phyloP scores from a whole-genome alignment of 768 basidiomycete species.

The Chalciporus piperatus region DNA sequence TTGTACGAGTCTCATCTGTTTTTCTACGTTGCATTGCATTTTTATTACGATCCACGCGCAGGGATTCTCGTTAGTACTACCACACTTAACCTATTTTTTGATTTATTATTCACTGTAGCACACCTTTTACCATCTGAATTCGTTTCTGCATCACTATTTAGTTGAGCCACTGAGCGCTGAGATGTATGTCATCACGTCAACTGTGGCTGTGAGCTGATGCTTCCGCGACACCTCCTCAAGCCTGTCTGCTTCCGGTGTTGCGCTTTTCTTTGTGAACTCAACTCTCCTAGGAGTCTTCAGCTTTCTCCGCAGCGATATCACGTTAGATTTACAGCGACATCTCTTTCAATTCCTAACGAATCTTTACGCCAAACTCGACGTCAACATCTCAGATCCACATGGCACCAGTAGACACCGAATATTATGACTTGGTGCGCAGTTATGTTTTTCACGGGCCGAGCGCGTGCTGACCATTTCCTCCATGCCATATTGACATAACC shows the following conservation, averaged over 20 bases:
- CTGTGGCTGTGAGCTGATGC: constrained; percentile 27
- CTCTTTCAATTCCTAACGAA: neutral
- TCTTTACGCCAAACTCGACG: neutral
- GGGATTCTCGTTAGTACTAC: constrained; percentile 11
- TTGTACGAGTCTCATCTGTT: constrained; percentile 10
- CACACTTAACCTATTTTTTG: constrained; percentile 22
- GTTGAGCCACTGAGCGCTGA: too few species aligned
- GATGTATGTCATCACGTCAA: neutral
- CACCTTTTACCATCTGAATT: constrained; percentile 7
- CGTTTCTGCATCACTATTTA: neutral
- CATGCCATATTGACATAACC: neutral
- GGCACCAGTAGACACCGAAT: constrained; percentile 89
- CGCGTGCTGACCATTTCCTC: constrained; percentile 1
- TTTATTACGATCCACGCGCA: constrained; percentile 18
- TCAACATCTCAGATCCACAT: constrained; percentile 36
- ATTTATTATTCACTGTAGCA: constrained; percentile 34
- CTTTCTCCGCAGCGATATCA: constrained; percentile 4
- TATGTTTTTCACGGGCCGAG: neutral
- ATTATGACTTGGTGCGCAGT: constrained; percentile 74
- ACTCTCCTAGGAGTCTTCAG: neutral
- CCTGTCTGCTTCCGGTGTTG: neutral
- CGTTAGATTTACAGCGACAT: constrained; percentile 3
- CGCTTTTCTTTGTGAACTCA: constrained; percentile 6
- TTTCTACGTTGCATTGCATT: constrained; percentile 19
- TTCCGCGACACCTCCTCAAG: neutral